phyloP scores from a whole-genome alignment of 2,329 filamentous ascomycete species.

The Chaetothyriales sp. region DNA sequence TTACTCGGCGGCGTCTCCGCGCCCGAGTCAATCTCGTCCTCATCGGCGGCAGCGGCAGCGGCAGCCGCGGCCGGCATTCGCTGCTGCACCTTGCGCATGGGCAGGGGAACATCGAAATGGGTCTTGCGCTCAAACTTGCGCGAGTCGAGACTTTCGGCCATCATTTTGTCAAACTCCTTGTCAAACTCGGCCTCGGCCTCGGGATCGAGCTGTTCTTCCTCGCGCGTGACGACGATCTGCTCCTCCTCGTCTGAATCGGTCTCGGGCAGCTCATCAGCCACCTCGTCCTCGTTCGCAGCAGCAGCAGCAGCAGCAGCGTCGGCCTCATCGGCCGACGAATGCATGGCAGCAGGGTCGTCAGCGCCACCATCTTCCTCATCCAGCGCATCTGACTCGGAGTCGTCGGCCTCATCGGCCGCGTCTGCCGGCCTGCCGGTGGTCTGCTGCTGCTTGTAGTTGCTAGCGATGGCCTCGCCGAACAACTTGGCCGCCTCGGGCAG shows the following conservation, averaged over 20 bases:
- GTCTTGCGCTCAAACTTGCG: conserved; percentile 92
- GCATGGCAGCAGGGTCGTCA: conserved; percentile 39
- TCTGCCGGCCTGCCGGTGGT: conserved; percentile 59
- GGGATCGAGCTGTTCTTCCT: conserved; percentile 80
- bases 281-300: conserved; percentile 23
- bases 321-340: conserved; percentile 34
- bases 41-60: conserved; percentile 29
- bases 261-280: conserved; percentile 28
- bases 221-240: conserved; percentile 77
- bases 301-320: no score
- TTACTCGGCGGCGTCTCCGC: conserved; percentile 21
- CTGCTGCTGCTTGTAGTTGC: conserved; percentile 75
- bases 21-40: conserved; percentile 19
- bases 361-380: conserved; percentile 54
- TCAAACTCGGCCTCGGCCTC: conserved; percentile 96
- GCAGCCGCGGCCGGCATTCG: no score
- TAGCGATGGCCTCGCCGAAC: conserved; percentile 76
- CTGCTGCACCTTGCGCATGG: conserved; percentile 58
- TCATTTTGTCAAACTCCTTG: conserved; percentile 93
- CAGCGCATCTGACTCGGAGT: conserved; percentile 41
- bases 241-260: conserved; percentile 58
- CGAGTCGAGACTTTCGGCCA: conserved; percentile 91
- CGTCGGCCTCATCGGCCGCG: conserved; percentile 60
- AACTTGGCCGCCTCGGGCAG: conserved; percentile 69
- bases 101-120: conserved; percentile 92